These are phyloP conservation scores for Colletotrichum eremochloae DNA, from an alignment of 2,329 filamentous ascomycete species.

Conservation along the genomic window DNA sequence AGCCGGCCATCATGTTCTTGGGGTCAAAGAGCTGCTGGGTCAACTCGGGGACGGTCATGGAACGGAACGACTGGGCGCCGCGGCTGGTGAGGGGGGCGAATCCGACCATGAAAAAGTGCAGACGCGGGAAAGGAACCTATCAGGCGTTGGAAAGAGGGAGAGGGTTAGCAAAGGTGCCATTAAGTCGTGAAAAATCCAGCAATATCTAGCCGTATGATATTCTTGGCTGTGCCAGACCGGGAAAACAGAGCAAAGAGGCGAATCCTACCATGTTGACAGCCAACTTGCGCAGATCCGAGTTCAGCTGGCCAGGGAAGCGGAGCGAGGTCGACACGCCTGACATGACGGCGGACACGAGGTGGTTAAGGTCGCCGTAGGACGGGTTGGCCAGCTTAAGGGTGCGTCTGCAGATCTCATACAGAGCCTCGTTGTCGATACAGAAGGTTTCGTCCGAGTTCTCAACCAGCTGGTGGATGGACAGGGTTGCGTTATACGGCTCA, in stretches of 20 bases:
- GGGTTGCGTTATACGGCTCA: slow-evolving; percentile 99
- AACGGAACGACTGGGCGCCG: slow-evolving; percentile 76
- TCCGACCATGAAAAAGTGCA: slow-evolving; percentile 99
- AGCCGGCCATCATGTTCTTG: slow-evolving; percentile 99
- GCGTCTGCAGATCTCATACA: slow-evolving; percentile 99
- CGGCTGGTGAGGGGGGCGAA: slow-evolving; percentile 96
- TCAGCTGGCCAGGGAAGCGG: slow-evolving; percentile 99
- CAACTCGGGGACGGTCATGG: slow-evolving; percentile 96
- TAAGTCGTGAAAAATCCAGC: too few relatives aligned
- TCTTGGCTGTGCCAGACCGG: too few relatives aligned
- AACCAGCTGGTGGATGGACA: slow-evolving; percentile 98
- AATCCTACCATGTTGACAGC: slow-evolving; percentile 95
- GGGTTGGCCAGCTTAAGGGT: slow-evolving; percentile 99
- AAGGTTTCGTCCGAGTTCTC: slow-evolving; percentile 99
- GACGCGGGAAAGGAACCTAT: slow-evolving; percentile 88
- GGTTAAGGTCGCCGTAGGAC: slow-evolving; percentile 99
- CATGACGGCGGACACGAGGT: slow-evolving; percentile 99
- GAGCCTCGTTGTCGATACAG: slow-evolving; percentile 99
- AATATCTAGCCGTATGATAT: too few relatives aligned
- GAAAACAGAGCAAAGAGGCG: too few relatives aligned
- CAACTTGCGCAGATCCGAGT: slow-evolving; percentile 99
- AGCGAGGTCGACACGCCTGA: slow-evolving; percentile 98
- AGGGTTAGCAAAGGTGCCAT: too few relatives aligned
- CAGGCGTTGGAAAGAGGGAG: too few relatives aligned
- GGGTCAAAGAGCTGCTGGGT: slow-evolving; percentile 99